Percentiles rank a stretch among this genome's conserved stretches.
These are phyloP conservation scores for Dipteronia dyeriana DNA, from an alignment of 345 rosid species.

Conservation along the genomic window DNA sequence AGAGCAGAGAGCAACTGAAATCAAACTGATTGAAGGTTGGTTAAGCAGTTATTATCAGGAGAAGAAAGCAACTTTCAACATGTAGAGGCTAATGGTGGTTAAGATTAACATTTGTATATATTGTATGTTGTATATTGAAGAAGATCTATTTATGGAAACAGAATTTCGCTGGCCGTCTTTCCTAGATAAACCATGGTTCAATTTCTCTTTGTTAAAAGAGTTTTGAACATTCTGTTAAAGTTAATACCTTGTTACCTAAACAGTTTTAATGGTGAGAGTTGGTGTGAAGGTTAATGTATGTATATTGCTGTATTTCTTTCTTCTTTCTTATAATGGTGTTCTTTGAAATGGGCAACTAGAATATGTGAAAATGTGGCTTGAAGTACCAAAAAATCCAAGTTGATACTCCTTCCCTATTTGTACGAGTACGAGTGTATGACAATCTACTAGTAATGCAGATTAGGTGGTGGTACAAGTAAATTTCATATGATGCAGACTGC, in stretches of 20 bases:
- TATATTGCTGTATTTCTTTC: too few relatives aligned
- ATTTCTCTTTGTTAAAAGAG: background rate
- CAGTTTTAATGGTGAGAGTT: too few relatives aligned
- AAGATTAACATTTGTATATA: background rate
- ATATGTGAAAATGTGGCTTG: background rate
- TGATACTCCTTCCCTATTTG: too few relatives aligned
- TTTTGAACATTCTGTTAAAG: too few relatives aligned
- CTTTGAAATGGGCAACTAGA: background rate
- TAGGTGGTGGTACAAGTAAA: too few relatives aligned
- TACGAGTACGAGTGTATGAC: too few relatives aligned
- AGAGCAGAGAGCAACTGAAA: conserved; percentile 72
- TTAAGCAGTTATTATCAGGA: conserved; percentile 39
- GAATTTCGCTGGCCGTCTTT: background rate
- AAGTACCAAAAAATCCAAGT: background rate
- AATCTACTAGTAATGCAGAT: too few relatives aligned
- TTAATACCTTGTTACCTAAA: too few relatives aligned
- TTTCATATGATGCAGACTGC: too few relatives aligned
- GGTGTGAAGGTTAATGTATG: too few relatives aligned
- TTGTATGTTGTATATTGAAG: background rate
- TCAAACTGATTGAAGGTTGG: conserved; percentile 74
- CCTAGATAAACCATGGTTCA: background rate
- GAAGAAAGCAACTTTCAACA: conserved; percentile 36
- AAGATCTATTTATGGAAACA: background rate
- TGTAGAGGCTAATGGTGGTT: conserved; percentile 20
- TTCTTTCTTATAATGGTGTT: too few relatives aligned